These are phyloP conservation scores for Setomelanomma holmii DNA, from an alignment of 2,329 filamentous ascomycete genomes.

Conservation along the genomic window DNA sequence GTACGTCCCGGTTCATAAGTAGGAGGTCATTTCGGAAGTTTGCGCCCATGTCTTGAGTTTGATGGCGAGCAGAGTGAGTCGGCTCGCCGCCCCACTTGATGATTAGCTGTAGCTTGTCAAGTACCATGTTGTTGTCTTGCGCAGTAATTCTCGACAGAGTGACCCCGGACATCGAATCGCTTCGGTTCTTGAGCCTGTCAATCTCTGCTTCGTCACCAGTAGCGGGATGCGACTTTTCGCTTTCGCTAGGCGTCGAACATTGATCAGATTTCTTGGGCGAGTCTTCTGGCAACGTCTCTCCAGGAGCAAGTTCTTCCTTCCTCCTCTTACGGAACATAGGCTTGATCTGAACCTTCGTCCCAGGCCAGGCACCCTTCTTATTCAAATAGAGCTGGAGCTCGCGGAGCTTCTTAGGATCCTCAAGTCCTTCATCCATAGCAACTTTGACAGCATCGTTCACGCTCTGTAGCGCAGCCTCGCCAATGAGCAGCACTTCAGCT, in stretches of 20 bases:
- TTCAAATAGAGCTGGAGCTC: conserved; percentile 84
- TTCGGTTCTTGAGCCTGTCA: conserved; percentile 49
- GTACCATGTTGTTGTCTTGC: conserved; percentile 86
- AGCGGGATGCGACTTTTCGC: conserved; percentile 29
- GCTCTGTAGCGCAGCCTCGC: conserved; percentile 85
- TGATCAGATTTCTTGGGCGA: conserved; percentile 34
- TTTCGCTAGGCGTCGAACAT: conserved; percentile 24
- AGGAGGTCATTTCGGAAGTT: conserved; percentile 96
- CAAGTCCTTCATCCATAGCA: conserved; percentile 78
- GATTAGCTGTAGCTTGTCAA: conserved; percentile 96
- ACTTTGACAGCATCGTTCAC: conserved; percentile 87
- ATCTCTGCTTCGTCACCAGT: conserved; percentile 18
- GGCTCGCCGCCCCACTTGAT: conserved; percentile 99
- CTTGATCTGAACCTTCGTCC: conserved; percentile 98
- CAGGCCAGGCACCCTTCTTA: conserved; percentile 92
- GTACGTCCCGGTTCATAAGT: conserved; percentile 87
- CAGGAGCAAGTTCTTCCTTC: conserved; percentile 62
- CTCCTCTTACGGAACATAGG: conserved; percentile 96
- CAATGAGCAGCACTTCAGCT: conserved; percentile 93
- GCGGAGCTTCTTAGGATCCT: conserved; percentile 87
- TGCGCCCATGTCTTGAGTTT: conserved; percentile 91
- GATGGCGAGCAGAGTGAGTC: conserved; percentile 95
- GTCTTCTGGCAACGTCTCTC: conserved; percentile 38
- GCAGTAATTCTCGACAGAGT: conserved; percentile 95
- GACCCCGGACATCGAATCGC: conserved; percentile 86